phyloP scores from a whole-genome alignment of 164 flowering plant species.

The Kalanchoe fedtschenkoi region DNA sequence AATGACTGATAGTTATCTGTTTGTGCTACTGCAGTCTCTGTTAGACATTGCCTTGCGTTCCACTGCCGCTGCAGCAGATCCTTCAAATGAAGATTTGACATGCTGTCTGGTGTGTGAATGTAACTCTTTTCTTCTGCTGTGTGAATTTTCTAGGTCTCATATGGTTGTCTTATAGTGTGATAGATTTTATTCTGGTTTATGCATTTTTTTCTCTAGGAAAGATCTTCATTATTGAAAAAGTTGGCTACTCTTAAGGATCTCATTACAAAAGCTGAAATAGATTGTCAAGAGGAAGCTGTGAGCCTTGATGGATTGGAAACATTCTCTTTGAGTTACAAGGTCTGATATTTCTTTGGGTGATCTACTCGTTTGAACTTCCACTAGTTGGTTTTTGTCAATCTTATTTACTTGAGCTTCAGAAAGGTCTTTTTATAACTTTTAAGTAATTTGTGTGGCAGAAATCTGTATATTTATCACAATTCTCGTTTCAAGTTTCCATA shows the following conservation, averaged over 20 bases:
- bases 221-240: conserved; percentile 59
- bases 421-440: not conserved
- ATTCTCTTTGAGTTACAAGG: conserved; percentile 91
- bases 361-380: not conserved
- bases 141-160: conserved; percentile 7
- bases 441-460: not conserved
- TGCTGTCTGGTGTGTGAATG: conserved; percentile 70
- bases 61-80: conserved; percentile 94
- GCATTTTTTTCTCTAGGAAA: conserved; percentile 45
- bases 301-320: conserved; percentile 87
- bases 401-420: not conserved
- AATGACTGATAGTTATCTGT: conserved; percentile 6
- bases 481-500: not conserved
- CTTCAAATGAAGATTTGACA: conserved; percentile 82
- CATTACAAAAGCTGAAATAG: conserved; percentile 27
- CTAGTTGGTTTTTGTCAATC: not conserved
- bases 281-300: conserved; percentile 52
- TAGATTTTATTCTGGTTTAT: not conserved
- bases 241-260: conserved; percentile 56
- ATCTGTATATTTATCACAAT: not conserved
- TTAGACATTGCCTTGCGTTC: conserved; percentile 92
- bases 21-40: conserved; percentile 47
- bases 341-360: conserved; percentile 13
- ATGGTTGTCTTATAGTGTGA: not conserved
- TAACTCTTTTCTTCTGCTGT: conserved; percentile 5